Evolutionary conservation across 352 stramenopile species (phyloP).

Genomic region (Globisporangium polare): DNA sequence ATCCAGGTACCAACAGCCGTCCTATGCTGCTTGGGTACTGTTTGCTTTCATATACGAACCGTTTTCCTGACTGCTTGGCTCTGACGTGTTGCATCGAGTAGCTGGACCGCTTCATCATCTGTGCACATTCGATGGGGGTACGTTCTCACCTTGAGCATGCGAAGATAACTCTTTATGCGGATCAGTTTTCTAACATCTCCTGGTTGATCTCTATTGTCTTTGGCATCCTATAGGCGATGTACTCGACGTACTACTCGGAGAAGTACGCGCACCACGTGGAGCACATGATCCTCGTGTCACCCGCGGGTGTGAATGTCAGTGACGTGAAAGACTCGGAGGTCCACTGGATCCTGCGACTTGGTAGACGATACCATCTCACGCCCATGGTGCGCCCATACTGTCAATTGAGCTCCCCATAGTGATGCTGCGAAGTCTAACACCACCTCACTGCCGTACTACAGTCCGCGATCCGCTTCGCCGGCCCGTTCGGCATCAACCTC

Average conservation of each 20-base stretch:
- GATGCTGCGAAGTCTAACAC: not conserved
- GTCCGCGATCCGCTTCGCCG: conserved; percentile 59
- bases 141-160: too few species aligned
- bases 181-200: too few species aligned
- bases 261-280: conserved; percentile 70
- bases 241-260: conserved; percentile 71
- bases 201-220: too few species aligned
- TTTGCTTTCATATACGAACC: conserved; percentile 1
- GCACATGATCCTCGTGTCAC: conserved; percentile 74
- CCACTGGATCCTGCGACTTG: conserved; percentile 36
- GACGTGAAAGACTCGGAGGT: conserved; percentile 33
- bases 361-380: conserved; percentile 48
- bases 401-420: not conserved
- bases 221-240: conserved; percentile 45
- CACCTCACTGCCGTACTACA: conserved; percentile 11
- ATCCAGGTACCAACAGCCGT: conserved; percentile 24
- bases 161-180: too few species aligned
- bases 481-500: conserved; percentile 49
- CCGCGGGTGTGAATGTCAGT: conserved; percentile 54
- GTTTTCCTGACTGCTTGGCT: not conserved
- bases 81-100: conserved; percentile 10
- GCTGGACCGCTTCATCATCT: conserved; percentile 75
- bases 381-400: conserved; percentile 41
- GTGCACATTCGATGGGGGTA: conserved; percentile 80
- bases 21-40: not conserved